phyloP scores from a whole-genome alignment of 179 eudicot genomes.

The Silene noctiflora region DNA sequence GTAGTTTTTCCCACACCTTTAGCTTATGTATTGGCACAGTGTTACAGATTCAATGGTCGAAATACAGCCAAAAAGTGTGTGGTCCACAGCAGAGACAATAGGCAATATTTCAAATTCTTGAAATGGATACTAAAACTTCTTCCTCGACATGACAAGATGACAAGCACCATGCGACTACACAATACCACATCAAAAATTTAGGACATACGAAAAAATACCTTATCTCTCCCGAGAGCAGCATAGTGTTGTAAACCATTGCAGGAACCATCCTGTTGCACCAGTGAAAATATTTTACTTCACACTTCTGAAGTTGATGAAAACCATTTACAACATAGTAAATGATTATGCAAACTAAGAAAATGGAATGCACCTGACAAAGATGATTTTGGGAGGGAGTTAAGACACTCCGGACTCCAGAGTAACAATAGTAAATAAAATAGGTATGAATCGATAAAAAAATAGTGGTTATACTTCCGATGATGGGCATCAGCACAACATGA shows the following conservation, averaged over 20 bases:
- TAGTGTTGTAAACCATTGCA: constrained; percentile 99
- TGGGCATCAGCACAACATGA: not conserved
- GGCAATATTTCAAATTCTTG: not conserved
- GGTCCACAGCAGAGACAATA: not conserved
- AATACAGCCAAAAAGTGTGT: not conserved
- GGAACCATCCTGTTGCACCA: constrained; percentile 69
- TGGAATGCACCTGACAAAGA: not conserved
- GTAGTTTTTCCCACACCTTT: not conserved
- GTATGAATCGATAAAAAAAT: not conserved
- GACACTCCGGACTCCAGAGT: not conserved
- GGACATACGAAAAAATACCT: constrained; percentile 43
- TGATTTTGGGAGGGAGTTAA: not conserved
- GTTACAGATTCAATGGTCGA: not conserved
- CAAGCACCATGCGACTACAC: not conserved
- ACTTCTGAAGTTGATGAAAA: not conserved
- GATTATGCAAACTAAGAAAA: not conserved
- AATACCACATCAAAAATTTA: not conserved
- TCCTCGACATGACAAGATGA: not conserved
- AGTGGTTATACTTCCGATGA: not conserved
- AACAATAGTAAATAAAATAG: not conserved
- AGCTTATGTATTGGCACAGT: not conserved
- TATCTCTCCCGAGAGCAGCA: constrained; percentile 99
- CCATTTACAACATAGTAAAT: not conserved
- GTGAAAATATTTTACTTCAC: not conserved
- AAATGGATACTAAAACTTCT: not conserved